Conservation (phyloP, 805 yeast species). For the Barnettozyma botsteinii region DNA sequence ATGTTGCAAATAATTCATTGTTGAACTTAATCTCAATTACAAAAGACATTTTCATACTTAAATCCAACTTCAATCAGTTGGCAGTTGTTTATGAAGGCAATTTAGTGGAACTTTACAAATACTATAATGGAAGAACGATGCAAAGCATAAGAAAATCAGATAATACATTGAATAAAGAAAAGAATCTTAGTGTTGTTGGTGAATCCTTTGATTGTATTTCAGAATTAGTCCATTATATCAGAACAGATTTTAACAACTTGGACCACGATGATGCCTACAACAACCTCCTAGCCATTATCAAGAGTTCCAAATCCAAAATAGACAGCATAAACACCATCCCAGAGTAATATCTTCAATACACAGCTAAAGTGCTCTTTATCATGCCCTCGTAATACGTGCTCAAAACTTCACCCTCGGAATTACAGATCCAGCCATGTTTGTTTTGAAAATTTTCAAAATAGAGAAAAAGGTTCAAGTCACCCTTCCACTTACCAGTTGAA, state of each 20-base stretch:
- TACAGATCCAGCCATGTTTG: not conserved
- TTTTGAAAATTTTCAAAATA: not conserved
- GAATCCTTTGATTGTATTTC: slow-evolving; percentile 37
- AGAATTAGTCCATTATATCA: slow-evolving; percentile 27
- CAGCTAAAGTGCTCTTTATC: not conserved
- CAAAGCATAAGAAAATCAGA: slow-evolving; percentile 22
- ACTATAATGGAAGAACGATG: slow-evolving; percentile 43
- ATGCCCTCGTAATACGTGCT: not conserved
- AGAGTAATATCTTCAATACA: slow-evolving; percentile 1
- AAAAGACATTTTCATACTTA: slow-evolving; percentile 50
- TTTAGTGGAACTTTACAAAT: slow-evolving; percentile 39
- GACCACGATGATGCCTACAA: slow-evolving; percentile 14
- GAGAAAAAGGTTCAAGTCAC: slow-evolving; percentile 1
- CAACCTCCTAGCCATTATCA: slow-evolving; percentile 4
- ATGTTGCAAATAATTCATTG: slow-evolving; percentile 51
- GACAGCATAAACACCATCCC: slow-evolving; percentile 13
- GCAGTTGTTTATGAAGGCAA: slow-evolving; percentile 36
- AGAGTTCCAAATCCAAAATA: slow-evolving; percentile 12
- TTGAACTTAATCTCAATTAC: slow-evolving; percentile 35
- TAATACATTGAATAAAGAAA: slow-evolving; percentile 19
- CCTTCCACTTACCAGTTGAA: slow-evolving; percentile 4
- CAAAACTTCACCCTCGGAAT: slow-evolving; percentile 3
- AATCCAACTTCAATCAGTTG: slow-evolving; percentile 48
- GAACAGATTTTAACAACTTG: slow-evolving; percentile 12
- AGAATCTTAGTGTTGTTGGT: slow-evolving; percentile 36